Evolutionary conservation across 1,284 basidiomycete species (phyloP), one percentile per base, ranked within the genome.

Genomic region (Golubevia pallescens): DNA sequence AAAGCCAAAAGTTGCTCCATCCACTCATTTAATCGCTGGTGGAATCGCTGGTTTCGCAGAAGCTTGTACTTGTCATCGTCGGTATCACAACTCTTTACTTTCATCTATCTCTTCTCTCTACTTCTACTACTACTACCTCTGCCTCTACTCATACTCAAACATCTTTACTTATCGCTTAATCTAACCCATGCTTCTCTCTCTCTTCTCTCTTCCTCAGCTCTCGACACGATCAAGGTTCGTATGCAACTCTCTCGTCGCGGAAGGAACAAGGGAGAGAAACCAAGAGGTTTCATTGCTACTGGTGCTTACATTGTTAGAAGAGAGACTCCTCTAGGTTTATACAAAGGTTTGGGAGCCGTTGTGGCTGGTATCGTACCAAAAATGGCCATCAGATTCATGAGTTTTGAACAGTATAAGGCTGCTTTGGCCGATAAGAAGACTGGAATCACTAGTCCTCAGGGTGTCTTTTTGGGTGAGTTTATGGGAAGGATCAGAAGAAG

Each of bases 371-470:
- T 99, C 86, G 94, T 98, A 1, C 97, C 97, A 3, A 99, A 99
- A 88, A 99, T 99, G 97, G 95, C 95, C 61, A 98, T 96, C 84
- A 93, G 97, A 54, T 99, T 99, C 86, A 95, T 97, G 52, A 94
- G 93, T 86, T 99, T 99, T 86, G 96, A 99, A 88, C 88, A 90
- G 63, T 99, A 99, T 90, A 97, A 97, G 87, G 88, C 87, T 0
- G 90, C 89, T 89, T 87, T 99, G 57, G 90, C 93, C 1, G 90
- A 94, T 81, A 89, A 90, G 76, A 81, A 87, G 54, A 94, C 92
- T 0, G 93, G 94, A 60, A 89, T 91, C 84, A 93, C 93, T 3
- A 90, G 88, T 65, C 88, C 92, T 1, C 90, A 91, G 6, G 83
- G 88, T 66, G 92, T 95, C 62, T 97, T 97, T 75, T 62, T 87